Evolutionary conservation across 768 basidiomycete species (phyloP), one percentile per base, ranked within the genome.

Genomic region (Scleroderma citrinum): DNA sequence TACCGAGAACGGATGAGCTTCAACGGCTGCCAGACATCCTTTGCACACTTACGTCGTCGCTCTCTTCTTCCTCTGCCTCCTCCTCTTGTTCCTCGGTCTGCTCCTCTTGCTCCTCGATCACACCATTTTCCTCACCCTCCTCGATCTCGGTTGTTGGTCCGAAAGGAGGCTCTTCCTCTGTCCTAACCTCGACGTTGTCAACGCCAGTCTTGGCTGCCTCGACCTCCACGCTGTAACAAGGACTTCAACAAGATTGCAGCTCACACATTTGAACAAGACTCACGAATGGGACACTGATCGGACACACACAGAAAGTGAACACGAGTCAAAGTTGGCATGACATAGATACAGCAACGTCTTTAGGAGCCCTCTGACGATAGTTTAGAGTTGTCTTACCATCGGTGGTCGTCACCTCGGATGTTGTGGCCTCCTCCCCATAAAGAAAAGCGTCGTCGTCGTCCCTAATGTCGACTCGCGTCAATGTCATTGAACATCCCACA

Each of bases 391-490:
- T 52, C 77, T 78, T 70, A 80, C 80, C 75, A 71, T 75, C 70
- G 41, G 67, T 64, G 53, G 59, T 51, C 47, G 58, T 59, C 54
- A 63, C 62, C 48, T 67, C 61, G 43, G 65, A 49, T 47, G 67
- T 50, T 51, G 63, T 60, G 8, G 69, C 56, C 37, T 79, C 70
- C 51, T 76, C 76, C 49, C 87, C 87, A 57, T 88, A 89, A 54
- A 88, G 69, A 62, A 85, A 87, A 21, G 86, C 85, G 66, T 89
- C 86, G 60, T 90, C 87, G 69, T 87, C 86, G 62, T 87, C 85
- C 79, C 80, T 82, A 56, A 45, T 50, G 46, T 53, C 45, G 30
- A 39, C 30, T 47, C 49, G 39, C 31, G 66, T 68, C 47, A 68
- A 62, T 65, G 48, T 56, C 56, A 26, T 51, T 42, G 44, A 16